Conservation (phyloP, 169 alveolate genomes). For the Plasmodium malariae region DNA sequence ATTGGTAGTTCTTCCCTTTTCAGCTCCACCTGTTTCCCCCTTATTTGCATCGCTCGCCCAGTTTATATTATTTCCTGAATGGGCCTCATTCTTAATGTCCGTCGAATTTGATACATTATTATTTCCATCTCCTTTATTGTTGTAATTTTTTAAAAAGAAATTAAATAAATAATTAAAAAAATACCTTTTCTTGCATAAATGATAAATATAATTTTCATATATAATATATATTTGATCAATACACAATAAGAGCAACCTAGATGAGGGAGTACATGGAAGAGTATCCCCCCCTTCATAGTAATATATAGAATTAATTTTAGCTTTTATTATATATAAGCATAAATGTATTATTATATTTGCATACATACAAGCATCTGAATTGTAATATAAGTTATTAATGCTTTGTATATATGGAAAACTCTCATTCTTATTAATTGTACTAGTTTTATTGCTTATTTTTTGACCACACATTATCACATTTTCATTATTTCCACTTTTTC, state of each 20-base stretch:
- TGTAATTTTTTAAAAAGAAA: slow-evolving; percentile 17
- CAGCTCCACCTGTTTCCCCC: background rate
- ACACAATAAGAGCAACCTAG: slow-evolving; percentile 57
- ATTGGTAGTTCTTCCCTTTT: background rate
- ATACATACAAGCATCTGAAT: slow-evolving; percentile 68
- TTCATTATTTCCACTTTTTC: background rate
- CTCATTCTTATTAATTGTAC: slow-evolving; percentile 10
- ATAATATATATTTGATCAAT: slow-evolving; percentile 69
- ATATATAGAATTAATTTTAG: slow-evolving; percentile 54
- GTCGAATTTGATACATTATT: background rate
- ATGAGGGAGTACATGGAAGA: slow-evolving; percentile 56
- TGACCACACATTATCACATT: background rate
- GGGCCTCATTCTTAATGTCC: background rate
- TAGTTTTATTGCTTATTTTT: background rate
- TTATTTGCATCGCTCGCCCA: background rate
- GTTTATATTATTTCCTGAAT: background rate
- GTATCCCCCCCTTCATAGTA: slow-evolving; percentile 52
- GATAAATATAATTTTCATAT: slow-evolving; percentile 73
- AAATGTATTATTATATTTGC: slow-evolving; percentile 67
- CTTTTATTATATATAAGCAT: slow-evolving; percentile 44
- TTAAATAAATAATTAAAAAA: slow-evolving; percentile 49
- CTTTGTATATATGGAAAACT: slow-evolving; percentile 26
- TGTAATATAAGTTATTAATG: slow-evolving; percentile 29
- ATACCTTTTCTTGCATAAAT: slow-evolving; percentile 64
- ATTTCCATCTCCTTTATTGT: slow-evolving; percentile 15